A percentile compares a stretch with the other conserved stretches of the same genome.
phyloP scores from a whole-genome alignment of 73 alveolate species.

The Uronychia setigera region DNA sequence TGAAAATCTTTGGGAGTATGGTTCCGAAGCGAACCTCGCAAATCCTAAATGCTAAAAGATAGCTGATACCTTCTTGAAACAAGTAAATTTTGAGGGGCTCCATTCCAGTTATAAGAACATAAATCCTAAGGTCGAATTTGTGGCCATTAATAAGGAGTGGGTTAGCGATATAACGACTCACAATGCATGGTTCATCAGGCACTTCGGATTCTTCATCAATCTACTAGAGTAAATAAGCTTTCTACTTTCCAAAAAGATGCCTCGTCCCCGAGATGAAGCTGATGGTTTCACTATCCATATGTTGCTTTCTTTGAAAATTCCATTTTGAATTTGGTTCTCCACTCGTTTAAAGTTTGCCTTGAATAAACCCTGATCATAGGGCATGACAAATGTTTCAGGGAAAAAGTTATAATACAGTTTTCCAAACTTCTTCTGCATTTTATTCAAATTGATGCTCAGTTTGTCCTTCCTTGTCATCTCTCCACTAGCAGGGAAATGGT shows the following conservation, averaged over 20 bases:
- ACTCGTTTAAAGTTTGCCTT: background rate
- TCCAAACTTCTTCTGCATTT: background rate
- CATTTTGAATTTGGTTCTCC: background rate
- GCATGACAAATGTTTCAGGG: slow-evolving; percentile 44
- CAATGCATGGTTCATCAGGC: slow-evolving; percentile 53
- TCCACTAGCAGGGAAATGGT: slow-evolving; percentile 83
- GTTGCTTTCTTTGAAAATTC: background rate
- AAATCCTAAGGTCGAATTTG: slow-evolving; percentile 90
- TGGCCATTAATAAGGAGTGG: slow-evolving; percentile 89
- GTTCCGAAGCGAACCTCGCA: slow-evolving; percentile 84
- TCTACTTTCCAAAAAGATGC: slow-evolving; percentile 23
- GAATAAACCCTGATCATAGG: slow-evolving; percentile 15
- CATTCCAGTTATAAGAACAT: slow-evolving; percentile 78
- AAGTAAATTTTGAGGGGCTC: slow-evolving; percentile 85
- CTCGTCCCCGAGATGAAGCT: slow-evolving; percentile 36
- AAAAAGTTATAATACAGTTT: slow-evolving; percentile 9
- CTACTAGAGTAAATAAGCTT: background rate
- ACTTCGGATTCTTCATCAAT: background rate
- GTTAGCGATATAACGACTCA: slow-evolving; percentile 73
- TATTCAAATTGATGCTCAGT: slow-evolving; percentile 42
- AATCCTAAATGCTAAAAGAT: slow-evolving; percentile 40
- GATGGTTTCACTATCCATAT: slow-evolving; percentile 46
- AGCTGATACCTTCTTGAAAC: slow-evolving; percentile 76
- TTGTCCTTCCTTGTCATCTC: slow-evolving; percentile 86
- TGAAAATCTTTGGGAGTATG: slow-evolving; percentile 39